Evolutionary conservation across 78 protist species (phyloP).

Genomic region (Speleostelium caveatum): DNA sequence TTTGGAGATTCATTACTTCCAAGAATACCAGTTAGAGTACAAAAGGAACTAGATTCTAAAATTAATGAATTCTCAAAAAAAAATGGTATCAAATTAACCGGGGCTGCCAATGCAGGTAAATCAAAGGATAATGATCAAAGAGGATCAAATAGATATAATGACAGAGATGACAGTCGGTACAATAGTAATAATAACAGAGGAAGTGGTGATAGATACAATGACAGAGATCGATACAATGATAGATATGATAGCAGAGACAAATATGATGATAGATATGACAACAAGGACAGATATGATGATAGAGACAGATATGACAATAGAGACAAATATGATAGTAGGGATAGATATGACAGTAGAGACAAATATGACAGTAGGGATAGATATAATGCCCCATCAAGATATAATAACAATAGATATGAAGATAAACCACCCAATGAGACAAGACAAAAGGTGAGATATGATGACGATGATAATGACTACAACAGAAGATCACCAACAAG

Average conservation of each 20-base stretch:
- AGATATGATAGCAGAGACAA: neutral
- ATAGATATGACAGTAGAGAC: neutral
- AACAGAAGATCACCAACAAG: neutral
- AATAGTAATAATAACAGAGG: conserved; percentile 1
- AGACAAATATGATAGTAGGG: too few species aligned
- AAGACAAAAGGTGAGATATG: neutral
- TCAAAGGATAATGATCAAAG: neutral
- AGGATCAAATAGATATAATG: neutral
- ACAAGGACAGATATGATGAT: neutral
- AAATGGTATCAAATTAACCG: neutral
- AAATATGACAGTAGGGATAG: neutral
- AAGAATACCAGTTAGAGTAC: conserved; percentile 60
- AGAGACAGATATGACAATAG: neutral
- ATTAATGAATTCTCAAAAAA: conserved; percentile 23
- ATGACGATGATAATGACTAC: neutral
- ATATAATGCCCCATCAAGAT: neutral
- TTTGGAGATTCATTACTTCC: conserved; percentile 54
- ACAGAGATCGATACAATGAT: neutral
- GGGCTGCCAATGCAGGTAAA: neutral
- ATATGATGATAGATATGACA: conserved; percentile 7
- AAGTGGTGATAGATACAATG: conserved; percentile 5
- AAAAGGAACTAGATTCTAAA: conserved; percentile 25
- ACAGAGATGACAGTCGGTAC: conserved; percentile 12
- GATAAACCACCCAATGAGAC: too few species aligned
- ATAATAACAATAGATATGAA: too few species aligned